Percentiles rank a stretch among this genome's conserved stretches.
phyloP scores from a whole-genome alignment of 2,329 filamentous ascomycete species.

The Penicillium polonicum region DNA sequence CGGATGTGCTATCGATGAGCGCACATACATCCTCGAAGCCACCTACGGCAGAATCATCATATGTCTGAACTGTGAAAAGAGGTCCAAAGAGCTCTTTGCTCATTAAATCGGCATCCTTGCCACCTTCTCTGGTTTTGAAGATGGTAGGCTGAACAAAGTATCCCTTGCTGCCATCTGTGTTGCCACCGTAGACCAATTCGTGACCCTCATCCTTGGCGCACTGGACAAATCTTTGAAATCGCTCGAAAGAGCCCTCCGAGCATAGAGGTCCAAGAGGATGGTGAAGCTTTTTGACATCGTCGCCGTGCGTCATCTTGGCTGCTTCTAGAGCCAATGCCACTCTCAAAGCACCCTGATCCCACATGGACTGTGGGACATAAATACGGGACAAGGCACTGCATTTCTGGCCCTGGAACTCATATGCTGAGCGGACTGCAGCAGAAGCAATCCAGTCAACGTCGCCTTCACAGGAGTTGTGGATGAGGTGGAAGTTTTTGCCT shows the following conservation, averaged over 20 bases:
- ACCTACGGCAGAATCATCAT: background rate
- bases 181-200: background rate
- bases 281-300: background rate
- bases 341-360: background rate
- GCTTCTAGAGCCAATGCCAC: background rate
- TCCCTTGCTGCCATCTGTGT: background rate
- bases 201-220: background rate
- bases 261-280: background rate
- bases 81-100: background rate
- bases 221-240: background rate
- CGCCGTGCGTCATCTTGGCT: background rate
- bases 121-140: background rate
- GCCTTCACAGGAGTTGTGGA: background rate
- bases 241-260: background rate
- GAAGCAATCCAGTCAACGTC: background rate
- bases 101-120: background rate
- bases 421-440: background rate
- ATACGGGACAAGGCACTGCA: background rate
- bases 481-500: background rate
- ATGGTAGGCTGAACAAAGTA: background rate
- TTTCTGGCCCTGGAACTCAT: background rate
- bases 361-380: background rate
- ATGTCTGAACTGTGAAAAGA: background rate
- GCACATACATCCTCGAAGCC: slow-evolving; percentile 57
- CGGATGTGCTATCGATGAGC: slow-evolving; percentile 30